Conservation (phyloP, 257 asterid genomes). For the Fraxinus cuspidata region DNA sequence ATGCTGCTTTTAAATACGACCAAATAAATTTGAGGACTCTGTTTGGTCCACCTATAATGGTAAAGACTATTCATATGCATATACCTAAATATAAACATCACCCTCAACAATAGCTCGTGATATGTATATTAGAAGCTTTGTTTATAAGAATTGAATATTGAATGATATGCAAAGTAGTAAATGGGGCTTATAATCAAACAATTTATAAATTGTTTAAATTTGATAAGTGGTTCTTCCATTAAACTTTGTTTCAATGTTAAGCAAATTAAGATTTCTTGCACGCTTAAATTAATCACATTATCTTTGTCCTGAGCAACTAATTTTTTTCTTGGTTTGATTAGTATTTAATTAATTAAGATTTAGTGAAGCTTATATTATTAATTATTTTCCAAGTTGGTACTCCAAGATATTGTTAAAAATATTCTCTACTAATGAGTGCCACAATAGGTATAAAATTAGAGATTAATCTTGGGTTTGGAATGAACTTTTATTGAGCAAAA, state of each 20-base stretch:
- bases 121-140: slow-evolving; percentile 6
- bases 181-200: slow-evolving; percentile 29
- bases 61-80: background rate
- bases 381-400: slow-evolving; percentile 34
- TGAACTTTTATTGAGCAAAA: slow-evolving; percentile 6
- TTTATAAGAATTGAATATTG: background rate
- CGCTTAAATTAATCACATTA: slow-evolving; percentile 7
- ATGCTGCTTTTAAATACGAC: background rate
- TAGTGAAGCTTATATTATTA: background rate
- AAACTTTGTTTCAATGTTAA: slow-evolving; percentile 27
- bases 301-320: slow-evolving; percentile 10
- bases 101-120: slow-evolving; percentile 28
- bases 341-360: background rate
- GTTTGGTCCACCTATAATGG: background rate
- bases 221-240: slow-evolving; percentile 48
- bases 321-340: slow-evolving; percentile 8
- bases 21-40: background rate
- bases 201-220: slow-evolving; percentile 22
- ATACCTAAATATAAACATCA: background rate
- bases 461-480: background rate
- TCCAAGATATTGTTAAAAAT: slow-evolving; percentile 36
- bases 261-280: slow-evolving; percentile 25
- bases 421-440: slow-evolving; percentile 29
- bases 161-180: slow-evolving; percentile 22
- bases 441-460: slow-evolving; percentile 9